phyloP scores from a whole-genome alignment of 306 rosid genomes.

The Cicer cuneatum region DNA sequence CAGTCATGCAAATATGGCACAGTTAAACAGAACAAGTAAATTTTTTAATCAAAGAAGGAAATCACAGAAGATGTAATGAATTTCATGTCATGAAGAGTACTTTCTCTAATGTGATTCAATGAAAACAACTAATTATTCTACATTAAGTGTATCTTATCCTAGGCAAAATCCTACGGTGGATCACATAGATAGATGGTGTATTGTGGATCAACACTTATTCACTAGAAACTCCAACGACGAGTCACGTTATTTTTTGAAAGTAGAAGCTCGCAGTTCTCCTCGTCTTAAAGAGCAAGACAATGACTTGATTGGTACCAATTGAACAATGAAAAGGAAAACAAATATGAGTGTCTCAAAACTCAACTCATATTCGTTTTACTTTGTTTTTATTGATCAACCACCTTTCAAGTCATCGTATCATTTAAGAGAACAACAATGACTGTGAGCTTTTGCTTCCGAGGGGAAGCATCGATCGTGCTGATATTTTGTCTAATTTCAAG shows the following conservation, averaged over 20 bases:
- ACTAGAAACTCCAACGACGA: neutral
- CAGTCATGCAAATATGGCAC: neutral
- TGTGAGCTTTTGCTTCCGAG: neutral
- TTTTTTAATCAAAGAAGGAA: constrained; percentile 1
- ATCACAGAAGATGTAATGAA: neutral
- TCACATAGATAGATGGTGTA: neutral
- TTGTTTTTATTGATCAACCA: neutral
- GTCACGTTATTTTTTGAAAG: neutral
- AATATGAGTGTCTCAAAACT: neutral
- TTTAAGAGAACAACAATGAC: neutral
- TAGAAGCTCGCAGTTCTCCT: neutral
- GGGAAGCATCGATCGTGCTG: neutral
- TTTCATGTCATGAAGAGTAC: constrained; percentile 1
- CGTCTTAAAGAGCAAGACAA: neutral
- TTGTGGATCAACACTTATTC: neutral
- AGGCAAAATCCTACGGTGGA: neutral
- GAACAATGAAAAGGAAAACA: neutral
- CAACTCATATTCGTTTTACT: neutral
- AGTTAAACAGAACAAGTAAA: constrained; percentile 6
- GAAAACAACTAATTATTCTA: neutral
- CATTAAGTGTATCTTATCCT: neutral
- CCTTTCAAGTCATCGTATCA: neutral
- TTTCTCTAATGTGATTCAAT: neutral
- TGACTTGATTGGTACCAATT: neutral
- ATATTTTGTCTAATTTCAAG: neutral